Base-by-base conservation (phyloP, 192 early-diverging fungal species). In the Linnemannia exigua region DNA sequence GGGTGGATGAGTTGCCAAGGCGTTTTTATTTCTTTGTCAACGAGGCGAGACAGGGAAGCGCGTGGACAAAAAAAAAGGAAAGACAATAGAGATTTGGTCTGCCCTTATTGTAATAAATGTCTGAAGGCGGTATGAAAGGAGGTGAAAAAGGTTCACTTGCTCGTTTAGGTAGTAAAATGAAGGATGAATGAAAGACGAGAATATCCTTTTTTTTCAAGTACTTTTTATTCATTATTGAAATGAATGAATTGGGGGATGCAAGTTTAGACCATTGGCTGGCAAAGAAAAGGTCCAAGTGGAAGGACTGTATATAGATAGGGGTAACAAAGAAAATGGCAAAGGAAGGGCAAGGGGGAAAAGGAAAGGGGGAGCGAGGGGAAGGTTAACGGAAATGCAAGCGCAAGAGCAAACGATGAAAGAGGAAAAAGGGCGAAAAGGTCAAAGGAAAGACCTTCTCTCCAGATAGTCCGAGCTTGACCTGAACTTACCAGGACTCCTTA, bases 391-490 rank as follows among this genome's bases (percentile, higher is more conserved):
- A 22, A 58, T n/a, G 22, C n/a, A 28, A 58, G n/a, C 11, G 54
- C 9, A n/a, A 44, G 41, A 44, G 41, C 41, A 44, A 44, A 44
- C 41, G 9, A 44, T n/a, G 41, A 22, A 31, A 63, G 58, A 12
- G 58, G 58, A 63, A 63, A 63, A 63, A 63, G 58, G 58, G 58
- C 58, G 58, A 63, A 63, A 63, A 63, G 58, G 58, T 63, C 1
- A 63, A 33, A 63, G 58, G 9, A 31, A 63, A 12, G 58, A 31
- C 58, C 58, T 14, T 63, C 31, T n/a, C 31, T 63, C 58, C 25
- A 63, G 58, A 31, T 63, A 15, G 12, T 63, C 58, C 54, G n/a
- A 58, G n/a, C n/a, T 9, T 2, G 54, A 58, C 54, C 54, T 31
- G 15, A 63, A 12, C 58, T 22, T 44, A 44, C 41, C 41, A 44